Percentiles rank a stretch among this genome's conserved stretches.
Evolutionary conservation across 352 stramenopile species (phyloP).

Genomic region (Phytophthora sp.): DNA sequence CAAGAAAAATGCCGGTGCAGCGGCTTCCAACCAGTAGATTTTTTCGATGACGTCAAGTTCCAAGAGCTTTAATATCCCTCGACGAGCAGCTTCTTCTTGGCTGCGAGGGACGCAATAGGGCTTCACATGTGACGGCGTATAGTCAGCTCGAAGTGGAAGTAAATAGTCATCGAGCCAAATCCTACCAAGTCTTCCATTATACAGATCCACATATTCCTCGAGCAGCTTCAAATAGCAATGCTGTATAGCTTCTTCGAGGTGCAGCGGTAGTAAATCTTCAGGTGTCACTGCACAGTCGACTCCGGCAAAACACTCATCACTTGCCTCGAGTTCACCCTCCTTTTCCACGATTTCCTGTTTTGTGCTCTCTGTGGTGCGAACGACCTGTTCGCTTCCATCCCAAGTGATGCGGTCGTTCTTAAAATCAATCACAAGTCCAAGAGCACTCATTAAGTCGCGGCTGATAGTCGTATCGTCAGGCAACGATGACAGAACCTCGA

Average conservation of each 20-base stretch:
- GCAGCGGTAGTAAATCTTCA: background rate
- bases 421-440: slow-evolving; percentile 14
- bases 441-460: slow-evolving; percentile 1
- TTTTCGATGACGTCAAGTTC: slow-evolving; percentile 4
- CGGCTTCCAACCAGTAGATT: too few relatives aligned
- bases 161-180: slow-evolving; percentile 10
- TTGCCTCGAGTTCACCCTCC: background rate
- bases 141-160: background rate
- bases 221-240: slow-evolving; percentile 16
- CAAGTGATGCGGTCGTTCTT: background rate
- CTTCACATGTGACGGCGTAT: background rate
- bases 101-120: background rate
- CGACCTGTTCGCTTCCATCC: background rate
- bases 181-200: background rate
- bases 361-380: background rate
- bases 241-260: background rate
- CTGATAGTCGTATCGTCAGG: slow-evolving; percentile 1
- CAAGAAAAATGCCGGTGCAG: too few relatives aligned
- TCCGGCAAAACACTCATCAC: background rate
- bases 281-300: background rate
- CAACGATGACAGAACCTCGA: slow-evolving; percentile 4
- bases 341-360: too few relatives aligned
- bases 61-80: background rate
- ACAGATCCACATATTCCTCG: slow-evolving; percentile 3
- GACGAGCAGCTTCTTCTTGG: background rate